Evolutionary conservation across 805 yeast genomes (phyloP).

Genomic region (Cyberlindnera maclurae): DNA sequence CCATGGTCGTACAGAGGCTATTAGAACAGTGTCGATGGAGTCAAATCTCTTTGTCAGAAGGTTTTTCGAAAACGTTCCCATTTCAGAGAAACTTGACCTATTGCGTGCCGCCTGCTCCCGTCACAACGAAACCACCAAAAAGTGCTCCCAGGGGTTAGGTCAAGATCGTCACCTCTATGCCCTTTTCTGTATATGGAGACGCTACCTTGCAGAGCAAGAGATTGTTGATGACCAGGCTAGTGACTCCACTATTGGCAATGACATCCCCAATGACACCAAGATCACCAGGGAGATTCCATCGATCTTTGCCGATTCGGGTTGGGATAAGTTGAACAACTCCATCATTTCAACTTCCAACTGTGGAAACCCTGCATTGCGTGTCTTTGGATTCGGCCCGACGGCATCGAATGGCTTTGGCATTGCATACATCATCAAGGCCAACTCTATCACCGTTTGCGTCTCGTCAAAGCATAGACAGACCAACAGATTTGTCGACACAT

Average conservation of each 20-base stretch:
- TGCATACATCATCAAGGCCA: slow-evolving; percentile 80
- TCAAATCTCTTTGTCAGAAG: slow-evolving; percentile 78
- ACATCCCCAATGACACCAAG: slow-evolving; percentile 1
- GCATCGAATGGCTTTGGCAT: slow-evolving; percentile 89
- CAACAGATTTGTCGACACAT: slow-evolving; percentile 62
- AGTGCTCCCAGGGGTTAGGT: slow-evolving; percentile 74
- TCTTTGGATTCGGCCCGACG: slow-evolving; percentile 91
- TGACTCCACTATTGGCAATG: slow-evolving; percentile 19
- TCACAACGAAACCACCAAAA: slow-evolving; percentile 62
- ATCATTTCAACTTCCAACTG: slow-evolving; percentile 82
- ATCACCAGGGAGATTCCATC: slow-evolving; percentile 47
- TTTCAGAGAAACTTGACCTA: slow-evolving; percentile 46
- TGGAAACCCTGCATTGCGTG: slow-evolving; percentile 81
- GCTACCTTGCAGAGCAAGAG: slow-evolving; percentile 34
- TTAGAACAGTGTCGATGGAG: slow-evolving; percentile 75
- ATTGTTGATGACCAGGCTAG: slow-evolving; percentile 23
- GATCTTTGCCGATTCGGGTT: slow-evolving; percentile 77
- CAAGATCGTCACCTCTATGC: slow-evolving; percentile 91
- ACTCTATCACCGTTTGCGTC: slow-evolving; percentile 72
- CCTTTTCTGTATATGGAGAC: slow-evolving; percentile 78
- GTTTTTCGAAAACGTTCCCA: slow-evolving; percentile 63
- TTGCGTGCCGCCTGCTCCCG: slow-evolving; percentile 63
- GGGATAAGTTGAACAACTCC: slow-evolving; percentile 80
- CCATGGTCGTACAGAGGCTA: slow-evolving; percentile 92
- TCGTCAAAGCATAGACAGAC: slow-evolving; percentile 90